Evolutionary conservation across 495 filamentous ascomycete genomes (phyloP).

Genomic region (Xylaria scruposa): DNA sequence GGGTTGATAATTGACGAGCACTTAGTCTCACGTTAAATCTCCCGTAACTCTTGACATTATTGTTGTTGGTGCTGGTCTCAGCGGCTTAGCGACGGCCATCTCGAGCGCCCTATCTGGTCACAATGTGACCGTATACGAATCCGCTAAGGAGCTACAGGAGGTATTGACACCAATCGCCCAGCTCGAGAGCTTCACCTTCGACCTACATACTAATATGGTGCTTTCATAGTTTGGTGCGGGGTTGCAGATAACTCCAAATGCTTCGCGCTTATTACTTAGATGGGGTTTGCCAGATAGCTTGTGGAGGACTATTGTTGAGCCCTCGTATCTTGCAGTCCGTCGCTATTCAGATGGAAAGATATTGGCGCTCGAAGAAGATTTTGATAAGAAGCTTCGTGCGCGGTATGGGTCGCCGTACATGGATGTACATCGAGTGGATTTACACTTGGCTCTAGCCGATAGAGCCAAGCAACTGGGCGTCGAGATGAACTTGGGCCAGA

Average conservation of each 20-base stretch:
- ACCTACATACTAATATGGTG: neutral
- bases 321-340: constrained; percentile 33
- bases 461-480: constrained; percentile 46
- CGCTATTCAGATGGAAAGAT: constrained; percentile 46
- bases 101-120: constrained; percentile 38
- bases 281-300: constrained; percentile 55
- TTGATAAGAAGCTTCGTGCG: constrained; percentile 36
- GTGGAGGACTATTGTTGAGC: constrained; percentile 41
- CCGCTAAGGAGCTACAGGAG: constrained; percentile 37
- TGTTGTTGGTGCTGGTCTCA: constrained; percentile 65
- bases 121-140: constrained; percentile 37
- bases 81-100: constrained; percentile 63
- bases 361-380: constrained; percentile 38
- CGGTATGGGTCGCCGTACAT: constrained; percentile 49
- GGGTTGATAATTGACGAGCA: neutral
- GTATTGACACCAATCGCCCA: constrained; percentile 23
- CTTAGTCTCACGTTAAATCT: constrained; percentile 17
- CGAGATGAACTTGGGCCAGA: constrained; percentile 36
- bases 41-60: constrained; percentile 50
- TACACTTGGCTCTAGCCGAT: constrained; percentile 47
- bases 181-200: neutral
- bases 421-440: constrained; percentile 54
- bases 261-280: constrained; percentile 50
- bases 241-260: constrained; percentile 54
- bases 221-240: constrained; percentile 51